Conservation (phyloP, 345 rosid genomes). For the Acer campestre region DNA sequence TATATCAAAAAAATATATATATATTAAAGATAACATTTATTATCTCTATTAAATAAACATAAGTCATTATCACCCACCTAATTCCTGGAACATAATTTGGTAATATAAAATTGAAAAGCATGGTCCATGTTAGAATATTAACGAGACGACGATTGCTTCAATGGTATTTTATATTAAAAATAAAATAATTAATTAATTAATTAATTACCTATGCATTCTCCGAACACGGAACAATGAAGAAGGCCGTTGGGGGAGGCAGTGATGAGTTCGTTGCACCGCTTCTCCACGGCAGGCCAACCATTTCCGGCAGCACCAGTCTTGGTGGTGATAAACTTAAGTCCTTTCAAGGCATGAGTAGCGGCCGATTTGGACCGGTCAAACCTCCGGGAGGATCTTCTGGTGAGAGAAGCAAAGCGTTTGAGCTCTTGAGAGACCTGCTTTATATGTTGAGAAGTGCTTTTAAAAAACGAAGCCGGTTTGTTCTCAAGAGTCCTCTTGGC, state of each 20-base stretch:
- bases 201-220: slow-evolving; percentile 77
- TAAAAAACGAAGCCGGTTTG: slow-evolving; percentile 50
- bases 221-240: slow-evolving; percentile 61
- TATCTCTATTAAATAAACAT: neutral
- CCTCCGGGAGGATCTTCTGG: slow-evolving; percentile 47
- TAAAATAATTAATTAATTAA: too few species aligned
- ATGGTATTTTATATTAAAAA: too few species aligned
- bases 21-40: too few species aligned
- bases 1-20: too few species aligned
- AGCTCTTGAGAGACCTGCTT: slow-evolving; percentile 85
- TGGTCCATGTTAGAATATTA: neutral
- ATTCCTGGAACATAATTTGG: neutral
- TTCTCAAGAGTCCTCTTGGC: slow-evolving; percentile 69
- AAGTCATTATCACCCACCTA: neutral
- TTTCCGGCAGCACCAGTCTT: slow-evolving; percentile 50
- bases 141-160: neutral
- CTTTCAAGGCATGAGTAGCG: slow-evolving; percentile 73
- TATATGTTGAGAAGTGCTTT: slow-evolving; percentile 65
- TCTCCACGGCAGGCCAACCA: slow-evolving; percentile 74
- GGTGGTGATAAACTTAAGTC: slow-evolving; percentile 78
- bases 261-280: slow-evolving; percentile 60
- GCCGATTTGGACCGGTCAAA: slow-evolving; percentile 77
- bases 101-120: neutral
- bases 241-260: slow-evolving; percentile 55
- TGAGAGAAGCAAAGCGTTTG: slow-evolving; percentile 54